Percentiles rank a stretch among this genome's conserved stretches.
phyloP scores from a whole-genome alignment of 768 basidiomycete genomes.

The Sistotremastrum suecicum region DNA sequence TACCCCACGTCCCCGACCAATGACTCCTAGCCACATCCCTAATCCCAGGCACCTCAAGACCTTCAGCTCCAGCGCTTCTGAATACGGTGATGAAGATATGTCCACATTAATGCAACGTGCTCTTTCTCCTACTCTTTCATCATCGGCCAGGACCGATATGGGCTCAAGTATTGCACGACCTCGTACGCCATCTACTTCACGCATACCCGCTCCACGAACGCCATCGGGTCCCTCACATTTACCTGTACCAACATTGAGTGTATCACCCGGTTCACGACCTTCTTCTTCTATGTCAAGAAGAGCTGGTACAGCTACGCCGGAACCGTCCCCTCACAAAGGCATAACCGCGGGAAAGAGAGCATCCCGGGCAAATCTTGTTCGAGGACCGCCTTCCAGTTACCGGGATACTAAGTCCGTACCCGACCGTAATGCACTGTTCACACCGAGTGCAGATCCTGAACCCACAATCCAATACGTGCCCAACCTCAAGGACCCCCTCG shows the following conservation, averaged over 20 bases:
- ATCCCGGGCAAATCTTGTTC: background rate
- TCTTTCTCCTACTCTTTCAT: constrained; percentile 46
- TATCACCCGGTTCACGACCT: constrained; percentile 31
- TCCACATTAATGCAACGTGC: constrained; percentile 40
- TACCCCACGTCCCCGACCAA: constrained; percentile 57
- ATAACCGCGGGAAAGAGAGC: background rate
- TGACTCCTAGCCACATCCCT: constrained; percentile 73
- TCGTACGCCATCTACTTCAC: constrained; percentile 26
- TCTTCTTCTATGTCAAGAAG: constrained; percentile 21
- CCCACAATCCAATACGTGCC: constrained; percentile 52
- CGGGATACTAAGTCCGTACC: constrained; percentile 8
- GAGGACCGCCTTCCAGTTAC: constrained; percentile 13
- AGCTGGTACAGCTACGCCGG: background rate
- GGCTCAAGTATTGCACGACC: constrained; percentile 13
- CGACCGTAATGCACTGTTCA: constrained; percentile 42
- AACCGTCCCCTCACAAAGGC: too few relatives aligned
- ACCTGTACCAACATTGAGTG: constrained; percentile 53
- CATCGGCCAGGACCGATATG: constrained; percentile 24
- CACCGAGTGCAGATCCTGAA: constrained; percentile 39
- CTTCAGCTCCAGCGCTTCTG: constrained; percentile 28
- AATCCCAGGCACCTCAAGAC: constrained; percentile 32
- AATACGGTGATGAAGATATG: constrained; percentile 25
- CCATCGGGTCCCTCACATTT: constrained; percentile 79
- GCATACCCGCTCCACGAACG: constrained; percentile 38
- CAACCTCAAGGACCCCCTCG: constrained; percentile 67